Percentiles rank a stretch among this genome's conserved stretches.
phyloP scores from a whole-genome alignment of 202 grass and related monocot genomes.

The Schoenoplectus tabernaemontani region DNA sequence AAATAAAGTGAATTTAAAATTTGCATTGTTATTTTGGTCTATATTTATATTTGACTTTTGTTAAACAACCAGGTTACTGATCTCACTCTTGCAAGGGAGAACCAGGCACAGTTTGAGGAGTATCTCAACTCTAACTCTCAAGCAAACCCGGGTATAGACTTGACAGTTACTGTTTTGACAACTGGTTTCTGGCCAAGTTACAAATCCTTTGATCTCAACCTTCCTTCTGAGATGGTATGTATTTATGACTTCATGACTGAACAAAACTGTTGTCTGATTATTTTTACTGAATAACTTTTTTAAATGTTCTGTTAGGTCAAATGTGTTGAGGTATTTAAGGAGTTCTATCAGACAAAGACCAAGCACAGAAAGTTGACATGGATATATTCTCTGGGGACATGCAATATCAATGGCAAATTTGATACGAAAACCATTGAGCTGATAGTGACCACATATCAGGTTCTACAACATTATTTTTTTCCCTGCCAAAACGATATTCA shows the following conservation, averaged over 20 bases:
- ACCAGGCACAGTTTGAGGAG: conserved; percentile 83
- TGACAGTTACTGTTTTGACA: conserved; percentile 87
- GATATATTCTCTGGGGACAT: conserved; percentile 99
- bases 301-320: conserved; percentile 48
- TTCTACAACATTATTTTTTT: conserved; percentile 11
- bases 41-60: conserved; percentile 61
- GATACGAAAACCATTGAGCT: conserved; percentile 78
- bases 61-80: conserved; percentile 47
- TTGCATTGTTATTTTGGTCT: conserved; percentile 27
- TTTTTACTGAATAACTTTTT: neutral
- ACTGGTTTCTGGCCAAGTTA: conserved; percentile 99
- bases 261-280: neutral
- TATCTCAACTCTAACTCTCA: conserved; percentile 42
- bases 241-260: neutral
- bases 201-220: conserved; percentile 96
- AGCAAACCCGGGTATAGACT: conserved; percentile 68
- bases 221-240: conserved; percentile 90
- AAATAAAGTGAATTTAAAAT: neutral
- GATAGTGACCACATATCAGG: conserved; percentile 98
- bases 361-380: conserved; percentile 98
- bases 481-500: neutral
- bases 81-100: conserved; percentile 77
- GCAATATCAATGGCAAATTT: conserved; percentile 91
- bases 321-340: conserved; percentile 97
- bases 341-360: conserved; percentile 94